Percentiles rank a stretch among this genome's conserved stretches.
Conservation (phyloP, 768 basidiomycete species). For the Lactarius sanguifluus region DNA sequence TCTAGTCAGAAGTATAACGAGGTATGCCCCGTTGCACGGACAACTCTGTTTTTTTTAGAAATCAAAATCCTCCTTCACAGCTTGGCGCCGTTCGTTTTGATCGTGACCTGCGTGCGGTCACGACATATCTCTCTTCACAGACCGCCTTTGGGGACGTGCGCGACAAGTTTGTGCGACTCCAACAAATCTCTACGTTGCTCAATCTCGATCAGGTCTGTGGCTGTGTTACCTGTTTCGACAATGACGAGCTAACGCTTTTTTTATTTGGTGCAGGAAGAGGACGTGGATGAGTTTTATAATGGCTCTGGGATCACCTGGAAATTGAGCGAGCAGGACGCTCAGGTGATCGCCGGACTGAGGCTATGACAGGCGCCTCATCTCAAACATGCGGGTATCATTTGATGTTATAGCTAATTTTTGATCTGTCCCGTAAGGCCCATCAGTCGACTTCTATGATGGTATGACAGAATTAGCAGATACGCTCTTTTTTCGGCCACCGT, state of each 20-base stretch:
- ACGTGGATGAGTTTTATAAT: slow-evolving; percentile 92
- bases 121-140: slow-evolving; percentile 81
- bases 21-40: slow-evolving; percentile 43
- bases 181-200: slow-evolving; percentile 89
- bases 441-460: not conserved
- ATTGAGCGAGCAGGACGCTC: slow-evolving; percentile 73
- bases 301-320: slow-evolving; percentile 92
- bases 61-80: slow-evolving; percentile 41
- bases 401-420: not conserved
- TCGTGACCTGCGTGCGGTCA: slow-evolving; percentile 82
- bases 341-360: slow-evolving; percentile 56
- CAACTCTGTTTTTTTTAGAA: not conserved
- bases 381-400: no score
- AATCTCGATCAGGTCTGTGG: slow-evolving; percentile 76
- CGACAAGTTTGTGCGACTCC: slow-evolving; percentile 88
- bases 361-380: not conserved
- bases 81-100: slow-evolving; percentile 96
- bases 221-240: slow-evolving; percentile 5
- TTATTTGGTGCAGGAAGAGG: slow-evolving; percentile 72
- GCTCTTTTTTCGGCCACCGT: not conserved
- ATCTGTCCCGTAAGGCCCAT: not conserved
- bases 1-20: slow-evolving; percentile 83
- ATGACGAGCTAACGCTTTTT: slow-evolving; percentile 19
- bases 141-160: slow-evolving; percentile 86
- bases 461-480: not conserved